Percentiles rank a stretch among this genome's conserved stretches.
phyloP scores from a whole-genome alignment of 108 stramenopile genomes.

The Epithemia pelagica region DNA sequence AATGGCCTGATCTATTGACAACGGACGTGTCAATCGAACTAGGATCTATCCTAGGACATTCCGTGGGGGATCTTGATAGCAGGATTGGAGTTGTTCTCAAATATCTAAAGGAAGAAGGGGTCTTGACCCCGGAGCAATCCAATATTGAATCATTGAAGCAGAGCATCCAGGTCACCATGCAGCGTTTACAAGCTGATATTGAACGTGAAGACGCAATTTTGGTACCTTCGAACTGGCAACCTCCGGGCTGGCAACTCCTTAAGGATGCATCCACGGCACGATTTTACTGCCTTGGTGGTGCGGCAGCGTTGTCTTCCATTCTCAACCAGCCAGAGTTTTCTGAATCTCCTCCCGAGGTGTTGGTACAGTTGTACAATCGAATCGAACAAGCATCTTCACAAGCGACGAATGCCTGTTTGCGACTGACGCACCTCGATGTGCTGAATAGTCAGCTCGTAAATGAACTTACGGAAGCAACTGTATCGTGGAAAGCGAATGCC shows the following conservation, averaged over 20 bases:
- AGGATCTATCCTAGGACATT: constrained; percentile 59
- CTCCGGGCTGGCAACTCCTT: constrained; percentile 61
- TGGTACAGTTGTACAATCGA: constrained; percentile 20
- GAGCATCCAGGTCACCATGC: constrained; percentile 41
- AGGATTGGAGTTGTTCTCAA: constrained; percentile 60
- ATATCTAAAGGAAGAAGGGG: constrained; percentile 74
- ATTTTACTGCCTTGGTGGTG: constrained; percentile 61
- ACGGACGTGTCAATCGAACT: constrained; percentile 61
- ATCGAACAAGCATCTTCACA: constrained; percentile 32
- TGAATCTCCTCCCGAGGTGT: constrained; percentile 9
- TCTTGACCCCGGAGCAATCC: constrained; percentile 62
- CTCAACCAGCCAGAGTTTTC: constrained; percentile 32
- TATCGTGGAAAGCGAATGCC: constrained; percentile 21
- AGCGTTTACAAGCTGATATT: constrained; percentile 49
- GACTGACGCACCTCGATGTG: constrained; percentile 38
- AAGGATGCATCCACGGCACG: constrained; percentile 53
- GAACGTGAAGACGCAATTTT: constrained; percentile 49
- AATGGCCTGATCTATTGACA: constrained; percentile 77
- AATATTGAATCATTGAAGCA: constrained; percentile 65
- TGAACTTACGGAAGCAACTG: constrained; percentile 14
- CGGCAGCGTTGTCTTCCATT: constrained; percentile 63
- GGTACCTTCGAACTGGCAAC: constrained; percentile 69
- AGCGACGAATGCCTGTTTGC: constrained; percentile 34
- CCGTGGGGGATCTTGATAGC: constrained; percentile 53
- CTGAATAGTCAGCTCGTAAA: constrained; percentile 24